Evolutionary conservation across 257 asterid species (phyloP).

Genomic region (Prunella vulgaris): DNA sequence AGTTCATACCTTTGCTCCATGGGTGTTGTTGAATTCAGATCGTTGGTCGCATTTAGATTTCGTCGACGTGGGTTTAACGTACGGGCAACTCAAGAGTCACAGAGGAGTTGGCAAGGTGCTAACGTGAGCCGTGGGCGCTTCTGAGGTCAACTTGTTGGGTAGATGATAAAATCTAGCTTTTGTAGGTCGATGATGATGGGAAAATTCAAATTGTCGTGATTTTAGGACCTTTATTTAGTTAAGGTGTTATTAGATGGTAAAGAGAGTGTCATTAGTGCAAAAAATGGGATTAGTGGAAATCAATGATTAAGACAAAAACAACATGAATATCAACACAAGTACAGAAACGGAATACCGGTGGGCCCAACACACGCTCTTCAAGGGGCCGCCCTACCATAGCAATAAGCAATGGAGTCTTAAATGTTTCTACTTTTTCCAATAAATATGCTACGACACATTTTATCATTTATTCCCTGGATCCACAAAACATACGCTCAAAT

Average conservation of each 20-base stretch:
- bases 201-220: background rate
- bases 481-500: too few relatives aligned
- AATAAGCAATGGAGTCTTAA: too few relatives aligned
- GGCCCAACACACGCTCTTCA: conserved; percentile 21
- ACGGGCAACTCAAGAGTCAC: background rate
- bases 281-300: background rate
- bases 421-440: background rate
- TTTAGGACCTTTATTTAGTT: background rate
- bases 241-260: background rate
- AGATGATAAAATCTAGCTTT: background rate
- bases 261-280: background rate
- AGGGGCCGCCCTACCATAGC: background rate
- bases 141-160: conserved; percentile 29
- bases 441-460: background rate
- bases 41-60: conserved; percentile 11
- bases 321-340: background rate
- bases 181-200: background rate
- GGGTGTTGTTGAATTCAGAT: conserved; percentile 19
- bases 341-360: background rate
- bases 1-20: conserved; percentile 34
- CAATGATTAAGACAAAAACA: conserved; percentile 25
- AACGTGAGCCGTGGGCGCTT: conserved; percentile 28
- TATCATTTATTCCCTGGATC: too few relatives aligned
- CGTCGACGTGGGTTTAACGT: conserved; percentile 20
- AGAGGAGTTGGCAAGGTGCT: conserved; percentile 12